phyloP scores from a whole-genome alignment of 1,139 yeast genomes.

The Protomyces pachydermus region DNA sequence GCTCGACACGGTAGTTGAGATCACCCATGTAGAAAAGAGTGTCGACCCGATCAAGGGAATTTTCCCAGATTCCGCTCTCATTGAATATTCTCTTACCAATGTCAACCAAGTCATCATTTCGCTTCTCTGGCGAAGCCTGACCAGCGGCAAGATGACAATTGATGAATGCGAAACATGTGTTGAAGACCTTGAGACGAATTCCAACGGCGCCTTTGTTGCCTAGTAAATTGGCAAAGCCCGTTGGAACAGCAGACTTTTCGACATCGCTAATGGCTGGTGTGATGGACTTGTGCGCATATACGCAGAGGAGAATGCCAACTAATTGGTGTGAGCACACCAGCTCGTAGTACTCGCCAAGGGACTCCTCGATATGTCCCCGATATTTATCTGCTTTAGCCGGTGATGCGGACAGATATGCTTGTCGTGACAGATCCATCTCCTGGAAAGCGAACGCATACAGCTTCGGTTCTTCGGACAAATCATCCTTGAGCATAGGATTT shows the following conservation, averaged over 20 bases:
- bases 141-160: constrained; percentile 29
- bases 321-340: constrained; percentile 27
- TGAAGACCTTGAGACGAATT: constrained; percentile 20
- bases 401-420: constrained; percentile 26
- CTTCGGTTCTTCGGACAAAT: background rate
- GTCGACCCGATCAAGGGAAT: constrained; percentile 19
- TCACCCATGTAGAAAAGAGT: constrained; percentile 45
- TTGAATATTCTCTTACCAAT: constrained; percentile 22
- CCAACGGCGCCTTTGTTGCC: constrained; percentile 31
- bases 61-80: constrained; percentile 16
- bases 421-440: constrained; percentile 28
- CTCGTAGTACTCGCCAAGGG: constrained; percentile 27
- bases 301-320: constrained; percentile 27
- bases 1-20: constrained; percentile 60
- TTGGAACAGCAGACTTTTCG: constrained; percentile 21
- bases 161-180: constrained; percentile 26
- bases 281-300: constrained; percentile 27
- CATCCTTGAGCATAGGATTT: background rate
- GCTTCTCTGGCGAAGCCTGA: constrained; percentile 10
- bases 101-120: constrained; percentile 26
- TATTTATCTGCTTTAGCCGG: constrained; percentile 14
- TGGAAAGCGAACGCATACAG: constrained; percentile 22
- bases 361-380: constrained; percentile 8
- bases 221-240: constrained; percentile 27
- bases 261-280: constrained; percentile 22